phyloP scores from a whole-genome alignment of 2,329 filamentous ascomycete species.

The Neonectria ditissima region DNA sequence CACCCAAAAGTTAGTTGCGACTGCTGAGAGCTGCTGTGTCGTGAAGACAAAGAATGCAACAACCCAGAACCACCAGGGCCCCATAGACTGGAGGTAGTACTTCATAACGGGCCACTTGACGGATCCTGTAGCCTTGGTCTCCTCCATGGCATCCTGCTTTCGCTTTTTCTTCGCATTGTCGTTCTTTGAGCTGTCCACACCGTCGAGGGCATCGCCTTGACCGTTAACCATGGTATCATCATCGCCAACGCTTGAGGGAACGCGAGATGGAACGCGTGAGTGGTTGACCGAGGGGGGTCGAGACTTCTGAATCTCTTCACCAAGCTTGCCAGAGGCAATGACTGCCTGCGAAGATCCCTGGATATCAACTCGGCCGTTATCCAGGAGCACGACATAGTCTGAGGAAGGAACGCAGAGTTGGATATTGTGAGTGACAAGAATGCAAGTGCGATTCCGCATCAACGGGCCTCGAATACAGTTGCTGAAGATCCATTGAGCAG shows the following conservation, averaged over 20 bases:
- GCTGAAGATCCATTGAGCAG: slow-evolving; percentile 97
- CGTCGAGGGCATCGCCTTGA: slow-evolving; percentile 60
- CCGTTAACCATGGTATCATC: slow-evolving; percentile 68
- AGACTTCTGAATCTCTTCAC: slow-evolving; percentile 84
- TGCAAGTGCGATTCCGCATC: slow-evolving; percentile 90
- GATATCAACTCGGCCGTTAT: slow-evolving; percentile 82
- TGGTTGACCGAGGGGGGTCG: slow-evolving; percentile 74
- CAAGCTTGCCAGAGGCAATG: slow-evolving; percentile 87
- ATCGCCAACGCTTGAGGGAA: slow-evolving; percentile 79
- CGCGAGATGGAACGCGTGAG: slow-evolving; percentile 81
- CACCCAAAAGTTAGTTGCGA: slow-evolving; percentile 95
- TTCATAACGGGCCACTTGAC: slow-evolving; percentile 89
- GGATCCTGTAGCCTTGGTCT: slow-evolving; percentile 85
- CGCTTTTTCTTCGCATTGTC: slow-evolving; percentile 58
- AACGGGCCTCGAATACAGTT: slow-evolving; percentile 90
- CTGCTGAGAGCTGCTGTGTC: slow-evolving; percentile 84
- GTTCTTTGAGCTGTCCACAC: slow-evolving; percentile 60
- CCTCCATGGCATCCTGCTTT: slow-evolving; percentile 69
- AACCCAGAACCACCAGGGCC: slow-evolving; percentile 96
- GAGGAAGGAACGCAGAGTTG: slow-evolving; percentile 86
- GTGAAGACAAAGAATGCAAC: slow-evolving; percentile 80
- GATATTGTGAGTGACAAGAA: slow-evolving; percentile 95
- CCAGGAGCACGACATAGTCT: slow-evolving; percentile 84
- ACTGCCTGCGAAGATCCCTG: slow-evolving; percentile 85
- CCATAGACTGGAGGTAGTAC: slow-evolving; percentile 91